Percentiles rank a stretch among this genome's conserved stretches.
Evolutionary conservation across 495 filamentous ascomycete species (phyloP).

Genomic region (Neurospora sp.): DNA sequence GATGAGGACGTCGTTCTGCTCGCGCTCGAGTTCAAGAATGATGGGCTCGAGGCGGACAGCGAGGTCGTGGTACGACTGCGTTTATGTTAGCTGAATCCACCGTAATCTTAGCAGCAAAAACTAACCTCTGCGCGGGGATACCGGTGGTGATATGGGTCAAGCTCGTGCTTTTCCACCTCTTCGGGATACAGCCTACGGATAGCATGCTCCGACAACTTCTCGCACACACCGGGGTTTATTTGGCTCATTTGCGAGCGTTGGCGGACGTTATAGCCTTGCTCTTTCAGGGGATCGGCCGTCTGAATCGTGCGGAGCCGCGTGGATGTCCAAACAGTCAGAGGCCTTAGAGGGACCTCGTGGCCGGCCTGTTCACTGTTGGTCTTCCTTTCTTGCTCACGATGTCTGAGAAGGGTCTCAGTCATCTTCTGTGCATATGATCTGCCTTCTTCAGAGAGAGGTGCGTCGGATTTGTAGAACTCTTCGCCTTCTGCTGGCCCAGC

Average conservation of each 20-base stretch:
- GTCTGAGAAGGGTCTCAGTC: slow-evolving; percentile 67
- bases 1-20: slow-evolving; percentile 93
- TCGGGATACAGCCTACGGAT: slow-evolving; percentile 76
- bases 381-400: slow-evolving; percentile 72
- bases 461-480: slow-evolving; percentile 85
- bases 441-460: slow-evolving; percentile 71
- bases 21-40: slow-evolving; percentile 93
- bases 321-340: slow-evolving; percentile 87
- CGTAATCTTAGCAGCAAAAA: neutral
- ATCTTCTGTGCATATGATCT: slow-evolving; percentile 80
- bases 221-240: slow-evolving; percentile 90
- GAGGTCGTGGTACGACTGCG: slow-evolving; percentile 91
- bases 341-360: slow-evolving; percentile 57
- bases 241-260: slow-evolving; percentile 94
- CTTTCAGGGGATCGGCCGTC: slow-evolving; percentile 72
- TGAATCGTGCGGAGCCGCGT: slow-evolving; percentile 83
- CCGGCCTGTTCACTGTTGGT: slow-evolving; percentile 59
- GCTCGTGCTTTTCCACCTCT: slow-evolving; percentile 85
- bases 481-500: slow-evolving; percentile 60
- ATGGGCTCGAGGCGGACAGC: slow-evolving; percentile 97
- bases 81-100: slow-evolving; percentile 3
- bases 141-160: slow-evolving; percentile 93
- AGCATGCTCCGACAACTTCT: slow-evolving; percentile 68
- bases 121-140: slow-evolving; percentile 90
- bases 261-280: slow-evolving; percentile 70